These are phyloP conservation scores for Echinosophora koreensis DNA, from an alignment of 306 rosid species.

Conservation along the genomic window DNA sequence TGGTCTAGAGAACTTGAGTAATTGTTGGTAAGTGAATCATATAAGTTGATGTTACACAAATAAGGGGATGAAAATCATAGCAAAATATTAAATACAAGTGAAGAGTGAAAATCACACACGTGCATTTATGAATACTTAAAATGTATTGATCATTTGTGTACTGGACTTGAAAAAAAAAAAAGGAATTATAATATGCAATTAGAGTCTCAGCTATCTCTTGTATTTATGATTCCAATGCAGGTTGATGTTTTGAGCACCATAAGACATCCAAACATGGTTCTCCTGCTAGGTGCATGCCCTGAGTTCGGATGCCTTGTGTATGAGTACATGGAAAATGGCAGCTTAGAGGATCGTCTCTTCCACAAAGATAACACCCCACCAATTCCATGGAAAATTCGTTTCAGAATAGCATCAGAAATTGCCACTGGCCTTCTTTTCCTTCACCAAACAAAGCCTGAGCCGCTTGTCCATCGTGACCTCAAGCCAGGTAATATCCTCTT, in stretches of 20 bases:
- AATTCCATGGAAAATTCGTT: slow-evolving; percentile 73
- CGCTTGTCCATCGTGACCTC: slow-evolving; percentile 87
- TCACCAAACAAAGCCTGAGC: slow-evolving; percentile 82
- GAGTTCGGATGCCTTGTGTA: slow-evolving; percentile 88
- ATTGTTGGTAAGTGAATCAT: background rate
- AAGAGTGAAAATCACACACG: background rate
- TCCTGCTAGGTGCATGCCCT: slow-evolving; percentile 89
- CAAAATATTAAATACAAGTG: background rate
- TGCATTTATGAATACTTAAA: background rate
- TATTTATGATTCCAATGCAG: slow-evolving; percentile 50
- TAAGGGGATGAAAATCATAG: slow-evolving; percentile 16
- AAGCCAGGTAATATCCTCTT: slow-evolving; percentile 92
- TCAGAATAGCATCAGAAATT: slow-evolving; percentile 78
- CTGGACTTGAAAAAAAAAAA: background rate
- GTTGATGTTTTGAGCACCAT: slow-evolving; percentile 80
- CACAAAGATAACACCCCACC: slow-evolving; percentile 64
- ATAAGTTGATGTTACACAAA: background rate
- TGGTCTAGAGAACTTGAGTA: background rate
- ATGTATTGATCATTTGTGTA: background rate
- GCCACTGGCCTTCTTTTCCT: slow-evolving; percentile 86
- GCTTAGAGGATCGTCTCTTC: slow-evolving; percentile 88
- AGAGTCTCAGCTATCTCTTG: background rate
- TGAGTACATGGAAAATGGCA: slow-evolving; percentile 84
- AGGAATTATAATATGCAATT: slow-evolving; percentile 10
- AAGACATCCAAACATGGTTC: slow-evolving; percentile 94